Conservation (phyloP, 1,284 basidiomycete species). For the Rhodotorula sp. region DNA sequence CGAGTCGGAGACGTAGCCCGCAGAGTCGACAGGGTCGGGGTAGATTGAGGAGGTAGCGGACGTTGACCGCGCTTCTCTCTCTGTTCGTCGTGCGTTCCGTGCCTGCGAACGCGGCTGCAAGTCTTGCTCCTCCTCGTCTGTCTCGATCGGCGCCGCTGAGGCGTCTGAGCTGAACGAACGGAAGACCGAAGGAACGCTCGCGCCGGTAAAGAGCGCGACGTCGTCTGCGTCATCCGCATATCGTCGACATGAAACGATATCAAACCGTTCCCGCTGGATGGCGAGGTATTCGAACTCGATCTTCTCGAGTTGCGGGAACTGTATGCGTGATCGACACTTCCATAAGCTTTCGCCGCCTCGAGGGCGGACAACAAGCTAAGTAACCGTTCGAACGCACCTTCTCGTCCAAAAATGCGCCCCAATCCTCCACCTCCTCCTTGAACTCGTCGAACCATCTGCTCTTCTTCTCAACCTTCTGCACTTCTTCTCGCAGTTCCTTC, state of each 20-base stretch:
- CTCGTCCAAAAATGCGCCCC: constrained; percentile 84
- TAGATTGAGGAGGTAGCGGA: constrained; percentile 4
- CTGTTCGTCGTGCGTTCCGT: constrained; percentile 51
- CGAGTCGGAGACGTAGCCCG: constrained; percentile 71
- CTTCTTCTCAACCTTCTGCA: constrained; percentile 74
- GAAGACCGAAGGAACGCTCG: constrained; percentile 36
- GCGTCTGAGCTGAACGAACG: not conserved
- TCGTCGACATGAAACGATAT: constrained; percentile 67
- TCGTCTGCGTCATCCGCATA: constrained; percentile 77
- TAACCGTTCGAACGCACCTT: constrained; percentile 60
- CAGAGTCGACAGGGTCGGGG: constrained; percentile 60
- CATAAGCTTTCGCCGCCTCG: too few relatives aligned
- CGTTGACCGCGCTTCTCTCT: constrained; percentile 53
- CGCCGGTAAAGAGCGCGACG: constrained; percentile 68
- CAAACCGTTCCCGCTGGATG: constrained; percentile 68
- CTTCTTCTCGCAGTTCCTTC: constrained; percentile 72
- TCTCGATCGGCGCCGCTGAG: constrained; percentile 2
- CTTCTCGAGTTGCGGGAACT: constrained; percentile 79
- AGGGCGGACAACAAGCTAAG: not conserved
- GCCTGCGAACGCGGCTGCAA: constrained; percentile 28
- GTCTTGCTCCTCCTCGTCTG: not conserved
- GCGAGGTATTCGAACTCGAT: constrained; percentile 78
- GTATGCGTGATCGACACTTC: constrained; percentile 1
- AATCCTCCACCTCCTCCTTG: constrained; percentile 78
- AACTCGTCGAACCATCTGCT: constrained; percentile 83